Conservation (phyloP, 192 early-diverging fungal genomes). For the Coemansia sp. region DNA sequence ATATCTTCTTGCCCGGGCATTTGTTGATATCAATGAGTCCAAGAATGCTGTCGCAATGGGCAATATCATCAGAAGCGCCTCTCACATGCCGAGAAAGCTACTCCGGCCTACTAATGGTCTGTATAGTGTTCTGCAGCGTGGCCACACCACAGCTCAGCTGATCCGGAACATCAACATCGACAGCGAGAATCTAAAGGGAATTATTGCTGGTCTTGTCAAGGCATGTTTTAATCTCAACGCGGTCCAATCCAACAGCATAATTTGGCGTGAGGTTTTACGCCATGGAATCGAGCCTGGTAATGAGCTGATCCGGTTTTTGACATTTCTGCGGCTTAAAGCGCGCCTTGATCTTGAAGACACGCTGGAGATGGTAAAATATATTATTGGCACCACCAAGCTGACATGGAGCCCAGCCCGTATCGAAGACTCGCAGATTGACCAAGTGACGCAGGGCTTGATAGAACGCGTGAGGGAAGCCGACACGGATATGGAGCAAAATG, state of each 20-base stretch:
- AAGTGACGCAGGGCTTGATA: background rate
- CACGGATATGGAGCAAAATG: no score
- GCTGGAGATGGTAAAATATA: conserved; percentile 21
- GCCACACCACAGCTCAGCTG: background rate
- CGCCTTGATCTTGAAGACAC: conserved; percentile 12
- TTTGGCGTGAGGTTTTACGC: conserved; percentile 43
- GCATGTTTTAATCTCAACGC: conserved; percentile 11
- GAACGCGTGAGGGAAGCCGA: background rate
- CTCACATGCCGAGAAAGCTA: background rate
- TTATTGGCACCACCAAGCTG: background rate
- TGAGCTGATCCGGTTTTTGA: conserved; percentile 14
- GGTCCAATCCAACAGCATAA: conserved; percentile 11
- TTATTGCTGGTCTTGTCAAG: background rate
- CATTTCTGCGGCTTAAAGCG: conserved; percentile 16
- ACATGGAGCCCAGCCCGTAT: background rate
- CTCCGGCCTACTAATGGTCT: background rate
- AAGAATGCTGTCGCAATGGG: background rate
- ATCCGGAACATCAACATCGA: background rate
- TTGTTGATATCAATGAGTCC: background rate
- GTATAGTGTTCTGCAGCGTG: background rate
- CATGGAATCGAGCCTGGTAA: conserved; percentile 21
- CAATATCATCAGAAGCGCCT: background rate
- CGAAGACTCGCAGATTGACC: background rate
- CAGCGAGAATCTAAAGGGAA: background rate
- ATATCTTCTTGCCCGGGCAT: background rate